Percentiles rank a stretch among this genome's conserved stretches.
Conservation (phyloP, 2,329 filamentous ascomycete species). For the Ophiostoma ips region DNA sequence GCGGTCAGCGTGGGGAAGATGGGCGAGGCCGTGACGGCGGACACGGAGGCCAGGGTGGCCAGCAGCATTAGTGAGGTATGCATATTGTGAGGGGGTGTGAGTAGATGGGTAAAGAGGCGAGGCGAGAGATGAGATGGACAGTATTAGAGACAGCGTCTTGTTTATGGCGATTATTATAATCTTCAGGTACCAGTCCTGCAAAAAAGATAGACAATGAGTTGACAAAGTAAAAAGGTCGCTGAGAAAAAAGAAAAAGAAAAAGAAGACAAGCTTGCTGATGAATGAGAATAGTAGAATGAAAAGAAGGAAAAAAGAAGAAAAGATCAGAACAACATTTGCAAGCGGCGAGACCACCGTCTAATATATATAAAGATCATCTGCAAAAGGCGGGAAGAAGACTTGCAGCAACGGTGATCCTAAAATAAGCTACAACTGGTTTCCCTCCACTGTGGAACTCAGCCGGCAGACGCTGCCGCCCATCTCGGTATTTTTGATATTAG, state of each 20-base stretch:
- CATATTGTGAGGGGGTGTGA: constrained; percentile 25
- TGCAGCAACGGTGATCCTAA: neutral
- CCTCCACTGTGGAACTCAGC: too few relatives aligned
- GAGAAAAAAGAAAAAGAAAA: too few relatives aligned
- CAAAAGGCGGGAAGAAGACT: neutral
- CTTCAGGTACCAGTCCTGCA: too few relatives aligned
- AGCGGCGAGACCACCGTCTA: neutral
- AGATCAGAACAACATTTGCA: neutral
- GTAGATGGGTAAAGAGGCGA: neutral
- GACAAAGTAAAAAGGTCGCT: too few relatives aligned
- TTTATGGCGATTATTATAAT: too few relatives aligned
- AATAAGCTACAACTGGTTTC: constrained; percentile 2
- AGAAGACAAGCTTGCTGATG: too few relatives aligned
- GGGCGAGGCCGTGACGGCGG: constrained; percentile 32
- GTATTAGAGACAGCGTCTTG: neutral
- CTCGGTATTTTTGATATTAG: neutral
- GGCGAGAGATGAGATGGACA: too few relatives aligned
- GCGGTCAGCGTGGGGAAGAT: constrained; percentile 32
- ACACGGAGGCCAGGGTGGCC: constrained; percentile 26
- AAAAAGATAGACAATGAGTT: too few relatives aligned
- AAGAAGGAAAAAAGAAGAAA: too few relatives aligned
- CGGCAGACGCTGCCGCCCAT: too few relatives aligned
- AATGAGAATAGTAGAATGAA: too few relatives aligned
- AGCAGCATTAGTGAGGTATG: constrained; percentile 29
- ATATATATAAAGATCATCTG: neutral